Base-by-base conservation (phyloP, 2,329 filamentous ascomycete genomes). In the Aspergillus sp. region DNA sequence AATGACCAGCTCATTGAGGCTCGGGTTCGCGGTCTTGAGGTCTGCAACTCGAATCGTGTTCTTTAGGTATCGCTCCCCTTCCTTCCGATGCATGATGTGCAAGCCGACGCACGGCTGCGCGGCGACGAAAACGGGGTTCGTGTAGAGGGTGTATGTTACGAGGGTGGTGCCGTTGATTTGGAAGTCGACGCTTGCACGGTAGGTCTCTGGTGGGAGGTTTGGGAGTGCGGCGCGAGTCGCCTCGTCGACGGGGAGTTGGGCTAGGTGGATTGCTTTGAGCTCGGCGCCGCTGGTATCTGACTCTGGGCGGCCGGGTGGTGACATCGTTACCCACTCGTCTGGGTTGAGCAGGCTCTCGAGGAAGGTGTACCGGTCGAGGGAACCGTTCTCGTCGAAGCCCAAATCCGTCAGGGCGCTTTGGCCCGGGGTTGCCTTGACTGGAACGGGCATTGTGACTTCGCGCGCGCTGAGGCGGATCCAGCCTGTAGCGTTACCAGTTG, bases 141-240 rank as follows among this genome's bases (percentile, higher is more conserved):
- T 51, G 48, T 51, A 51, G 25, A 51, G 48, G 8, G 48, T 51
- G 48, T 28, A 51, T 13, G 22, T n/a, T n/a, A 51, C 48, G 8
- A 30, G 11, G 31, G 9, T 38, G 17, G 3, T n/a, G 15, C 48
- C 48, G 48, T 51, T 51, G 23, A 30, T 17, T 30, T 28, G 8
- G 7, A 31, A 30, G 11, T 51, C 48, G 22, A 51, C 48, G 17
- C 22, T 51, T 30, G 48, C 48, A 9, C 48, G 22, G 22, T 51
- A 30, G 23, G 25, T 23, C 46, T 22, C 46, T 25, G 46, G 46
- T 13, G 46, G 46, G 46, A 48, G 4, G 23, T 25, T 25, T 4
- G 46, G 15, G 23, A 48, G 46, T 19, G 46, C 46, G 9, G 48
- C 22, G 22, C 17, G 23, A 13, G 48, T 51, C n/a, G 11, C 48